Base-by-base conservation (phyloP, 106 monocot genomes). In the Allium sativum region DNA sequence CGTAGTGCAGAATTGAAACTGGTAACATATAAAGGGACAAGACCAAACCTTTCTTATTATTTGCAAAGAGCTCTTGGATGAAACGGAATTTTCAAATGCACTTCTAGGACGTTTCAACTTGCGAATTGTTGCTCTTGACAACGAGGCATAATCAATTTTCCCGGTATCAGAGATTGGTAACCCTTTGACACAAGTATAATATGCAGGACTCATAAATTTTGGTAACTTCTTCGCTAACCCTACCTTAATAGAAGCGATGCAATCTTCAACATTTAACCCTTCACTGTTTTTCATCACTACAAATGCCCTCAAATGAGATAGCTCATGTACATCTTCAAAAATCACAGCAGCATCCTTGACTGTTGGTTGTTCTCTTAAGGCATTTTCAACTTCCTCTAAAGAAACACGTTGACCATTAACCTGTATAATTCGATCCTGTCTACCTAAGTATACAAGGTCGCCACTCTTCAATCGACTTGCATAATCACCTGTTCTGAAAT, bases 401-500 rank as follows among this genome's bases (percentile, higher is more conserved):
- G 84, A 71, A 60, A 90, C 55, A 54, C 87, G 86, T 31, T 90
- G 95, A 31, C 95, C 95, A 73, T 77, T 84, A 50, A 95, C 63
- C 78, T 95, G 90, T 51, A 95, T 51, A 18, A 67, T 75, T 18
- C 95, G 81, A 58, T 95, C 95, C 58, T 80, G 82, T 71, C 95
- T 84, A 12, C 90, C 90, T 12, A 87, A 18, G 56, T 90, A 84
- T 16, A 90, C 58, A 66, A 81, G 56, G 56, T 95, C 79, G 18
- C 90, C 90, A 80, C 70, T 84, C 56, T 68, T 68, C 22, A 95
- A 71, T 48, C 81, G 75, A 68, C 64, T 83, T 12, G 84, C 95
- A 60, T 81, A 77, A 65, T 95, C 95, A 66, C 95, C 95, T 42
- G 90, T 95, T 66, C 57, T 95, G 68, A 82, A 95, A 53, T 42